phyloP scores from a whole-genome alignment of 108 stramenopile genomes.

The Skeletonema costatum region DNA sequence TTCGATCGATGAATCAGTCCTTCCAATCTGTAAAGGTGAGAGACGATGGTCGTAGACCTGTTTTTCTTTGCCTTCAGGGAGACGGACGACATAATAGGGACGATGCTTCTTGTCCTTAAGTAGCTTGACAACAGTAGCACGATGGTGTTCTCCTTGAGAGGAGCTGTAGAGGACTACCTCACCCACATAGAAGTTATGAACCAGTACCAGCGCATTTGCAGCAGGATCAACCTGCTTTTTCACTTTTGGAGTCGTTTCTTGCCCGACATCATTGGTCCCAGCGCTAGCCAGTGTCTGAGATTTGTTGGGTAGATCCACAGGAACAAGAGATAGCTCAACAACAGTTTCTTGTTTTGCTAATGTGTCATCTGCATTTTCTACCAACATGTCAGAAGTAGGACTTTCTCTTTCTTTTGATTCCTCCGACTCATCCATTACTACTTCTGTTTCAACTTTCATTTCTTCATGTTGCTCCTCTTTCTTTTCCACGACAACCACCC shows the following conservation, averaged over 20 bases:
- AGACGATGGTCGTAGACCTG: slow-evolving; percentile 50
- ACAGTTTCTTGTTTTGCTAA: neutral
- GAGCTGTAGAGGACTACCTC: slow-evolving; percentile 42
- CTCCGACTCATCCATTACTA: neutral
- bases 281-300: neutral
- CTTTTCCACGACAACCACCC: neutral
- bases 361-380: neutral
- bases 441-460: neutral
- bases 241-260: neutral
- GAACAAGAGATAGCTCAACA: neutral
- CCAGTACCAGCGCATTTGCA: neutral
- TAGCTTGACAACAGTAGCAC: slow-evolving; percentile 34
- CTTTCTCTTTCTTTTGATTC: neutral
- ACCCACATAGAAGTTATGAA: slow-evolving; percentile 12
- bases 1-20: neutral
- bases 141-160: slow-evolving; percentile 34
- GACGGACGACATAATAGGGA: slow-evolving; percentile 35
- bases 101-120: slow-evolving; percentile 42
- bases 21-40: neutral
- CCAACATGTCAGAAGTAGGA: neutral
- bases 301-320: neutral
- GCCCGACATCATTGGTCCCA: neutral
- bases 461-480: neutral
- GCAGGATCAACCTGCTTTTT: slow-evolving; percentile 21
- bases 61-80: slow-evolving; percentile 37